Evolutionary conservation across 2,329 filamentous ascomycete genomes (phyloP).

Genomic region (Microdochium nivale): DNA sequence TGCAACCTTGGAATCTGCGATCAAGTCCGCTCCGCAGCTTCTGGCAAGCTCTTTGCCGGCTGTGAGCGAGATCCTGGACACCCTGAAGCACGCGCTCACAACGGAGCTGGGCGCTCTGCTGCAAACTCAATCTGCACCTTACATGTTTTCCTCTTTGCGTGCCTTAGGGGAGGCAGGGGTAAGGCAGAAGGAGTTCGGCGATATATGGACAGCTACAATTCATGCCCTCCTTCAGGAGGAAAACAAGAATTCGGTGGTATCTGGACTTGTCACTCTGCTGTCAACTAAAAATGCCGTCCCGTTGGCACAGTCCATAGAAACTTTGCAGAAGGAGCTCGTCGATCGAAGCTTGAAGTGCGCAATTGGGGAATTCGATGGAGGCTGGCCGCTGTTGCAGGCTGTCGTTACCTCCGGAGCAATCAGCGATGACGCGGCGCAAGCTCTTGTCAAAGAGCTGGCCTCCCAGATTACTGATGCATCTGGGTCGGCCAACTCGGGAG

Average conservation of each 20-base stretch:
- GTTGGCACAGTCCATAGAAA: conserved; percentile 26
- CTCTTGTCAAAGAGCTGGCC: conserved; percentile 23
- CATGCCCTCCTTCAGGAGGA: conserved; percentile 27
- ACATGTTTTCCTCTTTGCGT: conserved; percentile 59
- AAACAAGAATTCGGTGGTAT: conserved; percentile 18
- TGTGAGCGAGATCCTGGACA: conserved; percentile 26
- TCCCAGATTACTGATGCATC: conserved; percentile 9
- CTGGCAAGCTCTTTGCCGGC: conserved; percentile 23
- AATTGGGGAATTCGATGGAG: conserved; percentile 16
- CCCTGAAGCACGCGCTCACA: conserved; percentile 41
- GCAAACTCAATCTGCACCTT: conserved; percentile 57
- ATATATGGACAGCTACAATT: conserved; percentile 36
- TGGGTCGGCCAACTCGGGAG: conserved; percentile 14
- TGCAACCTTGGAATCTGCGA: conserved; percentile 30
- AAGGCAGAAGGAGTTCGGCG: conserved; percentile 25
- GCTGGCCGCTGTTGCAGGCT: conserved; percentile 39
- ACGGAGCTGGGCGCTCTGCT: conserved; percentile 51
- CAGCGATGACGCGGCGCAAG: conserved; percentile 20
- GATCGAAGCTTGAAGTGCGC: conserved; percentile 29
- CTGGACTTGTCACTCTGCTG: conserved; percentile 35
- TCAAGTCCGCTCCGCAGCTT: conserved; percentile 30
- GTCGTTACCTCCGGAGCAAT: conserved; percentile 34
- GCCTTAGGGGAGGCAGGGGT: conserved; percentile 36
- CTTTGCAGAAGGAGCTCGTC: conserved; percentile 39
- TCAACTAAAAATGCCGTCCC: conserved; percentile 30